phyloP scores from a whole-genome alignment of 441 rosid species.

The Adansonia gregorii region DNA sequence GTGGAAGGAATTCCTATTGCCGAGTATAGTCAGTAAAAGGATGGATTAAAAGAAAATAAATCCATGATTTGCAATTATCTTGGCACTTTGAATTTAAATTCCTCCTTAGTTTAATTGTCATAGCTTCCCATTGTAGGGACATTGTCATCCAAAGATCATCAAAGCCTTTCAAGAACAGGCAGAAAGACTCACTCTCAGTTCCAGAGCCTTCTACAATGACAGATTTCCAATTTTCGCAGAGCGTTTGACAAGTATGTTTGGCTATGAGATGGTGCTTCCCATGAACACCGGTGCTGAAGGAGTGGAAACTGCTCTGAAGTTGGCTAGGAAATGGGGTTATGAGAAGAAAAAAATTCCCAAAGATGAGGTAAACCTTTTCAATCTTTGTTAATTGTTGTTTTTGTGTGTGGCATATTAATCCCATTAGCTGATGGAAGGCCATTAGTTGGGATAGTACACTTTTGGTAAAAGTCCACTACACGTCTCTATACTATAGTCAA shows the following conservation, averaged over 20 bases:
- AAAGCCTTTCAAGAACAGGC: conserved; percentile 86
- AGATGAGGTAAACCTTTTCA: conserved; percentile 60
- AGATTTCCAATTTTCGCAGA: conserved; percentile 80
- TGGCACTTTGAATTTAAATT: conserved; percentile 17
- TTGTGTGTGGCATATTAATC: not conserved
- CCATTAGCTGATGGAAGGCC: not conserved
- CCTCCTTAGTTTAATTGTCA: conserved; percentile 1
- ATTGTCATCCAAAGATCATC: conserved; percentile 90
- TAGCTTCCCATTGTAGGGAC: conserved; percentile 59
- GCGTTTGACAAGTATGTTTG: conserved; percentile 74
- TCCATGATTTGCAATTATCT: not conserved
- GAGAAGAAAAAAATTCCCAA: conserved; percentile 73
- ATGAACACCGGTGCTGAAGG: conserved; percentile 99
- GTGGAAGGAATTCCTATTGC: not conserved
- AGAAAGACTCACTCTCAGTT: conserved; percentile 78
- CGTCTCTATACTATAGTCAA: no score
- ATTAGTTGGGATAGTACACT: not conserved
- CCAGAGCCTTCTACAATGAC: conserved; percentile 89
- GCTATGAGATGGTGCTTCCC: conserved; percentile 95
- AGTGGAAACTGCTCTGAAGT: conserved; percentile 87
- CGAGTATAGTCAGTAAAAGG: not conserved
- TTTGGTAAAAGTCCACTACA: no score
- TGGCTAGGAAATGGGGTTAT: conserved; percentile 98
- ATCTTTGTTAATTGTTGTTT: not conserved
- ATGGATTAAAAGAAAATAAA: not conserved